Conservation (phyloP, 352 stramenopile species). For the Pythium inflatum region DNA sequence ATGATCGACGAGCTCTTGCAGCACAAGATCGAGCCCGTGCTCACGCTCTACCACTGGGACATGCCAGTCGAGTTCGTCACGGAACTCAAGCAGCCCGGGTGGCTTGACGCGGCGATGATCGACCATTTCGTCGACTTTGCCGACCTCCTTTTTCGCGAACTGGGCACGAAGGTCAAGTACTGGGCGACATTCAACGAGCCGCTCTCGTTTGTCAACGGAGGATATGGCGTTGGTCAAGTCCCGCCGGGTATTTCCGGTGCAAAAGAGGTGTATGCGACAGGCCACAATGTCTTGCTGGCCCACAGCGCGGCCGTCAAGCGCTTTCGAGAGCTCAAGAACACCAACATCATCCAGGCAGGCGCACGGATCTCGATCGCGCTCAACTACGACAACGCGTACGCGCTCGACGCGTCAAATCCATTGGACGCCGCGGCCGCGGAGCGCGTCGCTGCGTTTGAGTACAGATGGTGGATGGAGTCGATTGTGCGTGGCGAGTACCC, state of each 20-base stretch:
- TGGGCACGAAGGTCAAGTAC: conserved; percentile 90
- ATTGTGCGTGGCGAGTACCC: conserved; percentile 93
- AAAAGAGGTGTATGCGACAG: conserved; percentile 57
- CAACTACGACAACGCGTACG: conserved; percentile 76
- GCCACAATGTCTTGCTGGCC: conserved; percentile 91
- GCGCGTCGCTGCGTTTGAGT: conserved; percentile 85
- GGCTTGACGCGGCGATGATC: conserved; percentile 45
- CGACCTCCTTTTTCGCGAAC: conserved; percentile 87
- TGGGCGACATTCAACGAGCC: conserved; percentile 97
- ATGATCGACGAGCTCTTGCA: conserved; percentile 86
- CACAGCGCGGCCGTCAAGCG: conserved; percentile 86
- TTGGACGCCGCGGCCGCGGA: conserved; percentile 65
- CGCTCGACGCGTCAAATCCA: conserved; percentile 62
- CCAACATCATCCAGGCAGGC: conserved; percentile 37
- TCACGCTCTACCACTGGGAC: conserved; percentile 98
- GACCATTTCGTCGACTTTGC: conserved; percentile 89
- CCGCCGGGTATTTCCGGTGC: too few species aligned
- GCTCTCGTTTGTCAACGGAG: conserved; percentile 70
- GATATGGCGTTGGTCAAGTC: background rate
- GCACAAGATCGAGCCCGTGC: conserved; percentile 81
- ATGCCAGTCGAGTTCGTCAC: conserved; percentile 88
- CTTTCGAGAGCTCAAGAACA: conserved; percentile 78
- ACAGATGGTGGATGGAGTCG: conserved; percentile 92
- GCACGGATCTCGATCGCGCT: conserved; percentile 93
- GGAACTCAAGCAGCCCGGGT: conserved; percentile 73